Percentiles rank a stretch among this genome's conserved stretches.
Conservation (phyloP, 2,329 filamentous ascomycete species). For the Microcyclosporella mali region DNA sequence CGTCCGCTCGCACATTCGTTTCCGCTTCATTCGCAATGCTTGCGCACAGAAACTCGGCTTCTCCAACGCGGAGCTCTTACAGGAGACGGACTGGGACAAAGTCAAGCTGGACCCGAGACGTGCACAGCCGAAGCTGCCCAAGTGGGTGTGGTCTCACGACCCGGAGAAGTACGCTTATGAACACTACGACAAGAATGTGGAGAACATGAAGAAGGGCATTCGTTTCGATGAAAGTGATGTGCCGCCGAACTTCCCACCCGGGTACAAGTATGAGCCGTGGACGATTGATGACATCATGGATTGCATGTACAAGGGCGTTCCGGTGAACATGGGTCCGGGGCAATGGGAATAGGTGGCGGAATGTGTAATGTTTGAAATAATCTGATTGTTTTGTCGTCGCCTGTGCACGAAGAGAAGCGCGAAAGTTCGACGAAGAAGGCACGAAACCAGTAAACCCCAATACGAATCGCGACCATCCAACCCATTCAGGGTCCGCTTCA, state of each 20-base stretch:
- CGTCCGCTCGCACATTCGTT: slow-evolving; percentile 30
- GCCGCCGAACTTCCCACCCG: slow-evolving; percentile 16
- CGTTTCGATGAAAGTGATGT: slow-evolving; percentile 14
- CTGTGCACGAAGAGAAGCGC: too few relatives aligned
- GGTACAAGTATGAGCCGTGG: slow-evolving; percentile 17
- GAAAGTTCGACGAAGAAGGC: too few relatives aligned
- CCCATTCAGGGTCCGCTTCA: too few relatives aligned
- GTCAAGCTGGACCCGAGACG: slow-evolving; percentile 41
- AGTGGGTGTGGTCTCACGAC: slow-evolving; percentile 37
- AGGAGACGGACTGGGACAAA: slow-evolving; percentile 45
- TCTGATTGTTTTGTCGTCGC: too few relatives aligned
- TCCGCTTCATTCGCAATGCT: slow-evolving; percentile 40
- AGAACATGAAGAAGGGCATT: slow-evolving; percentile 10
- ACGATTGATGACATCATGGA: slow-evolving; percentile 16
- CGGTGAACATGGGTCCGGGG: slow-evolving; percentile 11
- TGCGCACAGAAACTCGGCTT: slow-evolving; percentile 47
- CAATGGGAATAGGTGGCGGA: slow-evolving; percentile 7
- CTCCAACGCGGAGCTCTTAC: slow-evolving; percentile 42
- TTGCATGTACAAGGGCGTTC: slow-evolving; percentile 13
- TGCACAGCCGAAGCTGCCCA: slow-evolving; percentile 40
- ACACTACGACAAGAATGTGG: slow-evolving; percentile 16
- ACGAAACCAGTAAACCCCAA: too few relatives aligned
- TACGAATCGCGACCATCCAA: too few relatives aligned
- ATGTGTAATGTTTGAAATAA: too few relatives aligned
- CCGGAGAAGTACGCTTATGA: slow-evolving; percentile 20